Evolutionary conservation across 805 yeast genomes (phyloP).

Genomic region (Teunomyces cretensis): DNA sequence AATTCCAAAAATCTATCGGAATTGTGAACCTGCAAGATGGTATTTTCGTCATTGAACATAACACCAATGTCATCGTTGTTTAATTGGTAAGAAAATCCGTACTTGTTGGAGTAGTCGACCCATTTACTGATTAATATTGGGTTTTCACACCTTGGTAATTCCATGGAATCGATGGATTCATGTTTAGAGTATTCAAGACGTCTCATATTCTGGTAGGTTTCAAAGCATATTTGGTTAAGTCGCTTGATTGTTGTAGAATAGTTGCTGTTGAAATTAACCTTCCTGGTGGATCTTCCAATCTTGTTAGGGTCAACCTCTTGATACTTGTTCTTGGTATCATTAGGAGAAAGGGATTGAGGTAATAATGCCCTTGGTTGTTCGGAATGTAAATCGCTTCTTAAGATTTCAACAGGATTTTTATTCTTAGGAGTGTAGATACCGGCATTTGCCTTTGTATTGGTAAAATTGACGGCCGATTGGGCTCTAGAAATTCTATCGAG

Average conservation of each 20-base stretch:
- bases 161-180: conserved; percentile 32
- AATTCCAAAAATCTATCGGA: conserved; percentile 67
- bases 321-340: conserved; percentile 84
- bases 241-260: conserved; percentile 39
- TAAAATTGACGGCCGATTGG: conserved; percentile 67
- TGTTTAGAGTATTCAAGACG: conserved; percentile 40
- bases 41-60: conserved; percentile 78
- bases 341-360: conserved; percentile 91
- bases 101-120: conserved; percentile 96
- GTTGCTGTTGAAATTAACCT: conserved; percentile 38
- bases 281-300: conserved; percentile 33
- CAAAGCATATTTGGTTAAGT: conserved; percentile 36
- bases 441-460: conserved; percentile 59
- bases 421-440: conserved; percentile 57
- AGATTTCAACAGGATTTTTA: conserved; percentile 67
- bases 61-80: conserved; percentile 91
- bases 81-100: conserved; percentile 91
- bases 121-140: conserved; percentile 86
- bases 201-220: conserved; percentile 40
- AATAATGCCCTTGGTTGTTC: conserved; percentile 67
- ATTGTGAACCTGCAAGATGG: conserved; percentile 70
- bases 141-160: conserved; percentile 46
- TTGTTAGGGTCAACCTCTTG: conserved; percentile 56
- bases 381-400: conserved; percentile 66
- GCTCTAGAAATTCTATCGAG: conserved; percentile 53